A percentile compares a stretch with the other conserved stretches of the same genome.
These are phyloP conservation scores for Diaporthe sp. DNA, from an alignment of 2,329 filamentous ascomycete species.

Conservation along the genomic window DNA sequence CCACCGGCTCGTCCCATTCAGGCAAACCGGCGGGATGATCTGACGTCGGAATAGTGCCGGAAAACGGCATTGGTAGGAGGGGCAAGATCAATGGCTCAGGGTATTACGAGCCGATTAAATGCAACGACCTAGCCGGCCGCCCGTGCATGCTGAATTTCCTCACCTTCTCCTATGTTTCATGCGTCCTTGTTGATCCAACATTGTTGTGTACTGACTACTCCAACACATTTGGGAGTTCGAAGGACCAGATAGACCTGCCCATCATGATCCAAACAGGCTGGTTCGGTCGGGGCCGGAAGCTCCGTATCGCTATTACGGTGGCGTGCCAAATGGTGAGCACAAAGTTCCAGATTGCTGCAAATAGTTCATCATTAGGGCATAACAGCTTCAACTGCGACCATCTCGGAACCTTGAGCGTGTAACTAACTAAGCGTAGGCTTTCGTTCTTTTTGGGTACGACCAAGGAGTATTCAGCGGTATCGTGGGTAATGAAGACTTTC, in stretches of 20 bases:
- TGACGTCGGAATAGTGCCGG: conserved; percentile 10
- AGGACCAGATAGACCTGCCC: not conserved
- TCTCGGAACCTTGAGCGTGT: too few species aligned
- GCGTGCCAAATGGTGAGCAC: conserved; percentile 49
- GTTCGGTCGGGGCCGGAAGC: conserved; percentile 40
- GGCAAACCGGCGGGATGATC: conserved; percentile 27
- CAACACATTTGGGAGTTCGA: not conserved
- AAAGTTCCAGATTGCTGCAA: too few species aligned
- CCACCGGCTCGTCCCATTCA: conserved; percentile 26
- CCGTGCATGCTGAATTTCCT: not conserved
- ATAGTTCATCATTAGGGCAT: not conserved
- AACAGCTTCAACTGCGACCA: not conserved
- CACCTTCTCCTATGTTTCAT: not conserved
- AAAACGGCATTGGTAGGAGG: not conserved
- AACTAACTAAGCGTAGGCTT: conserved; percentile 38
- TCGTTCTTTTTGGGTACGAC: conserved; percentile 58
- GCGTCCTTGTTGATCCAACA: not conserved
- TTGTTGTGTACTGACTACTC: not conserved
- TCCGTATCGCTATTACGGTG: conserved; percentile 40
- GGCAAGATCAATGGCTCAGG: not conserved
- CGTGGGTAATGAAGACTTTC: conserved; percentile 58
- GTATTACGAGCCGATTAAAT: not conserved
- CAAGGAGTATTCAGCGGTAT: conserved; percentile 63
- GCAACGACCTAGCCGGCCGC: not conserved
- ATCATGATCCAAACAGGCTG: conserved; percentile 35